phyloP scores from a whole-genome alignment of 202 grass and related monocot genomes.

The Bolboschoenoplectus hybrid region DNA sequence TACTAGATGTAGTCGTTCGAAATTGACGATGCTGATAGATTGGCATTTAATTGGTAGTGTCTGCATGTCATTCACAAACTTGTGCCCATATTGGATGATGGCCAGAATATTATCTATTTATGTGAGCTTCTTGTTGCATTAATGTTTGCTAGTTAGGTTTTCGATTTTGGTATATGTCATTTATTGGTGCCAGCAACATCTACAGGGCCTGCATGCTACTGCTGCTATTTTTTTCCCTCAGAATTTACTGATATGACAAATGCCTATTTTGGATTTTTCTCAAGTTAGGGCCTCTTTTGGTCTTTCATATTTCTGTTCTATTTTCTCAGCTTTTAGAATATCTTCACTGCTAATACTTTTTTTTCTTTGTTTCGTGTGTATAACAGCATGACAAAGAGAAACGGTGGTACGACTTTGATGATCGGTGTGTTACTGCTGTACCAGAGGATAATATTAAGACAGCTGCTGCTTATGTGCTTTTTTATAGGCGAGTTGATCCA shows the following conservation, averaged over 20 bases:
- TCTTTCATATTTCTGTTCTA: constrained; percentile 10
- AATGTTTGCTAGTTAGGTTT: constrained; percentile 8
- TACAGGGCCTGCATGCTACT: background rate
- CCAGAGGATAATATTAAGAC: constrained; percentile 77
- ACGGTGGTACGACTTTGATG: constrained; percentile 90
- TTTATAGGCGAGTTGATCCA: constrained; percentile 70
- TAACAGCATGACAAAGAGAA: constrained; percentile 71
- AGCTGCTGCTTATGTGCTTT: constrained; percentile 86
- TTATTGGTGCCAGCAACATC: background rate
- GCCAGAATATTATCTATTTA: background rate
- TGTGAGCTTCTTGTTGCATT: background rate
- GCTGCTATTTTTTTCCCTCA: background rate
- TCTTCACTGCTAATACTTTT: background rate
- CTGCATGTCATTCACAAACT: background rate
- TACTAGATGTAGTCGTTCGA: background rate
- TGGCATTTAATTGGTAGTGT: background rate
- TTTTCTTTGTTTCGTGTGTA: constrained; percentile 31
- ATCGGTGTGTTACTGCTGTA: constrained; percentile 61
- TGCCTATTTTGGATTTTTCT: background rate
- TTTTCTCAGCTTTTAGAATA: background rate
- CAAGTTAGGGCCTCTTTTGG: background rate
- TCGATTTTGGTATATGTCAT: background rate
- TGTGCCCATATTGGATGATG: background rate
- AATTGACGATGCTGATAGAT: background rate
- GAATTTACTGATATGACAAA: background rate